Evolutionary conservation across 805 yeast species (phyloP).

Genomic region (Hanseniaspora vineae): DNA sequence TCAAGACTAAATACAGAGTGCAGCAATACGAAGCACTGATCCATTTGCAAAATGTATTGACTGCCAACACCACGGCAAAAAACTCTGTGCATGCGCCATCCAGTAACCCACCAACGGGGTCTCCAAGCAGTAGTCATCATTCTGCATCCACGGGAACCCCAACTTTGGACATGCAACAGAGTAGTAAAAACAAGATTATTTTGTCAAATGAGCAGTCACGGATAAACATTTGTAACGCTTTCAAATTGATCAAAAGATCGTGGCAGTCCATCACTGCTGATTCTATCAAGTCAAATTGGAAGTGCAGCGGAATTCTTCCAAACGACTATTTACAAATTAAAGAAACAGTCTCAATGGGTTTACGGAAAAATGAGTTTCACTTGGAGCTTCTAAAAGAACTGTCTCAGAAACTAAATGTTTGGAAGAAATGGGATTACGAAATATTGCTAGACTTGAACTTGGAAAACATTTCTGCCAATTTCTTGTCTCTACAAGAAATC

Average conservation of each 20-base stretch:
- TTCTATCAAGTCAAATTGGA: conserved; percentile 31
- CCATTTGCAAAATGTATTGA: conserved; percentile 17
- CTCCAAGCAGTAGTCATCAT: no score
- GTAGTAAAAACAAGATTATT: conserved; percentile 8
- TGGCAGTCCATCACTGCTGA: conserved; percentile 35
- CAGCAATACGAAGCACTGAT: conserved; percentile 37
- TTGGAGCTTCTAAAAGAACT: conserved; percentile 29
- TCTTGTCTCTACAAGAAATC: conserved; percentile 47
- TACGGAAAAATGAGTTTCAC: conserved; percentile 25
- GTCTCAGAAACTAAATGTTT: conserved; percentile 37
- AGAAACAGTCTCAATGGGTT: conserved; percentile 21
- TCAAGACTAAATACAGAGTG: conserved; percentile 42
- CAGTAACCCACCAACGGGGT: conserved; percentile 4
- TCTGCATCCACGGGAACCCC: no score
- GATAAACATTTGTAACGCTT: conserved; percentile 40
- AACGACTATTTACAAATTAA: conserved; percentile 17
- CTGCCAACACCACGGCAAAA: conserved; percentile 4
- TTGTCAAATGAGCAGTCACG: conserved; percentile 27
- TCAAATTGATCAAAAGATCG: conserved; percentile 43
- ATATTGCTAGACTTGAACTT: conserved; percentile 37
- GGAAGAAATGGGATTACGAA: conserved; percentile 45
- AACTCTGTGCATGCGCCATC: neutral
- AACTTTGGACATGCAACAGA: conserved; percentile 6
- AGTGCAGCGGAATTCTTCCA: conserved; percentile 30
- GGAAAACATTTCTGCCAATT: conserved; percentile 31